phyloP scores from a whole-genome alignment of 164 flowering plant species.

The Macadamia tetraphylla region DNA sequence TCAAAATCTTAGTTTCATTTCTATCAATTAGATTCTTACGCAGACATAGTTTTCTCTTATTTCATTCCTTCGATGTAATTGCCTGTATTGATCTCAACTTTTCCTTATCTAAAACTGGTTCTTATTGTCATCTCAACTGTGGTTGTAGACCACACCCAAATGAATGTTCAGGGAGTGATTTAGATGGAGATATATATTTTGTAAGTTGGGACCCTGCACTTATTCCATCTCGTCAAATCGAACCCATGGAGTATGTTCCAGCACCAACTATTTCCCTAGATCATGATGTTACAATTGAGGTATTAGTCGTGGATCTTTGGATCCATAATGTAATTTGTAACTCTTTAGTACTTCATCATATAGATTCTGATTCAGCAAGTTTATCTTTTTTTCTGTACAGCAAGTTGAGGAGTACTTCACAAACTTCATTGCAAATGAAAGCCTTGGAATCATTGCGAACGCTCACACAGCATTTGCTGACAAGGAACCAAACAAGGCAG shows the following conservation, averaged over 20 bases:
- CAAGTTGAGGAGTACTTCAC: slow-evolving; percentile 69
- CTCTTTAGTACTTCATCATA: background rate
- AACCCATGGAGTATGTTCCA: slow-evolving; percentile 77
- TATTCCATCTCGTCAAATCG: slow-evolving; percentile 54
- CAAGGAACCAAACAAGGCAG: slow-evolving; percentile 39
- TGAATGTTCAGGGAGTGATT: slow-evolving; percentile 96
- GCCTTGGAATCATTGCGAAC: slow-evolving; percentile 73
- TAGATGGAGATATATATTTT: slow-evolving; percentile 86
- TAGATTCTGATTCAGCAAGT: too few species aligned
- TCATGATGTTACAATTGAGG: slow-evolving; percentile 57
- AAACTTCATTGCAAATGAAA: slow-evolving; percentile 75
- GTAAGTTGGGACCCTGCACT: slow-evolving; percentile 75
- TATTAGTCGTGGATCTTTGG: slow-evolving; percentile 6
- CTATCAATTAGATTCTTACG: too few species aligned
- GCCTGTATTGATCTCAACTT: background rate
- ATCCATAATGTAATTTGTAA: background rate
- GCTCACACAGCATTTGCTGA: slow-evolving; percentile 79
- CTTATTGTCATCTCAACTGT: background rate
- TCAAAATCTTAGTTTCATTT: too few species aligned
- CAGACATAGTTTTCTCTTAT: background rate
- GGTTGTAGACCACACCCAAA: slow-evolving; percentile 79
- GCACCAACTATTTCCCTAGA: slow-evolving; percentile 37
- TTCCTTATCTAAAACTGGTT: background rate
- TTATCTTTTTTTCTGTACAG: slow-evolving; percentile 26
- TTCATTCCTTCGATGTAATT: background rate